Evolutionary conservation across 176 grass and related monocot species (phyloP).

Genomic region (Aegilops bicornis): DNA sequence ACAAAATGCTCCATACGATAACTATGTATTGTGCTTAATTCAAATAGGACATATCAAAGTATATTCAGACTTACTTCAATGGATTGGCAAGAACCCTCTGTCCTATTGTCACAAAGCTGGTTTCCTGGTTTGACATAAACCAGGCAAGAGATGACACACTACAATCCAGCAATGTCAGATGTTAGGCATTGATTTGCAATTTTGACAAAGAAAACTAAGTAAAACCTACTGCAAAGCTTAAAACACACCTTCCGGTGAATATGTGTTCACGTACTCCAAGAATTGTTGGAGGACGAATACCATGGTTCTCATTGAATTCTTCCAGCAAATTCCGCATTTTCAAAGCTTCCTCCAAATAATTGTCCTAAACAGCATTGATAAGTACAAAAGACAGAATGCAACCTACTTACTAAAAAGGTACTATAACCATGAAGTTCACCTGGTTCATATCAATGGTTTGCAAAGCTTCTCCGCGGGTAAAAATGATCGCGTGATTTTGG

Average conservation of each 20-base stretch:
- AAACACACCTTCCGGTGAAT: conserved; percentile 90
- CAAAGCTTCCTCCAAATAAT: conserved; percentile 96
- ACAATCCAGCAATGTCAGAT: conserved; percentile 37
- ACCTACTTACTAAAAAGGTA: conserved; percentile 7
- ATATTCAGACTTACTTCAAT: conserved; percentile 71
- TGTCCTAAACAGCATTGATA: conserved; percentile 63
- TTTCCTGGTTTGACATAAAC: conserved; percentile 98
- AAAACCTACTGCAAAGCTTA: conserved; percentile 20
- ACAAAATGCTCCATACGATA: not conserved
- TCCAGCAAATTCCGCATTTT: conserved; percentile 97
- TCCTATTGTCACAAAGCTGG: conserved; percentile 95
- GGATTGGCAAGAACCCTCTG: conserved; percentile 91
- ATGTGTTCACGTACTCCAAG: conserved; percentile 98
- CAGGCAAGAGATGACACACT: conserved; percentile 97
- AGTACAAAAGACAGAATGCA: conserved; percentile 27
- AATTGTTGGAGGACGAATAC: conserved; percentile 82
- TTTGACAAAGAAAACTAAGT: conserved; percentile 7
- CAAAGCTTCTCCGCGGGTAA: conserved; percentile 87
- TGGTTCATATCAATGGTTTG: conserved; percentile 99
- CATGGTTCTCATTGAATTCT: conserved; percentile 95
- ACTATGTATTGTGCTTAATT: not conserved
- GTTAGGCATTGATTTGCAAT: conserved; percentile 32
- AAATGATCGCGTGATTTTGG: conserved; percentile 98
- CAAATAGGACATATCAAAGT: conserved; percentile 12
- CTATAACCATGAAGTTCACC: conserved; percentile 43